Evolutionary conservation across 2,329 filamentous ascomycete species (phyloP).

Genomic region (Cercospora sp.): DNA sequence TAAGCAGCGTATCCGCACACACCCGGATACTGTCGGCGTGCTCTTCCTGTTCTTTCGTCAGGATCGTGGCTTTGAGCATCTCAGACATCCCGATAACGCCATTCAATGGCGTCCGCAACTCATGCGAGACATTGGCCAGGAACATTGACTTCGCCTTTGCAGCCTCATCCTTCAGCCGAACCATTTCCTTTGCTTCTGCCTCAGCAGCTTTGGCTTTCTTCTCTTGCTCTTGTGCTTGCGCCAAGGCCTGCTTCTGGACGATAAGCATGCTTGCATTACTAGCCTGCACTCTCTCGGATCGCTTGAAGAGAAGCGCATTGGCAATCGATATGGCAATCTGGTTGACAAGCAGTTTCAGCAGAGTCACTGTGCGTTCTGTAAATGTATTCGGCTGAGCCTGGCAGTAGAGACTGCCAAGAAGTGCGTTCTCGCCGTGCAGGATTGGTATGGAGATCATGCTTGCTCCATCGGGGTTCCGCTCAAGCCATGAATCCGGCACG

Average conservation of each 20-base stretch:
- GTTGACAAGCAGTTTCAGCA: slow-evolving; percentile 68
- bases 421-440: slow-evolving; percentile 66
- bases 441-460: slow-evolving; percentile 81
- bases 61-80: slow-evolving; percentile 57
- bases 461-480: slow-evolving; percentile 67
- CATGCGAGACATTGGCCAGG: slow-evolving; percentile 55
- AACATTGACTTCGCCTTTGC: slow-evolving; percentile 83
- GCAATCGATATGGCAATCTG: slow-evolving; percentile 69
- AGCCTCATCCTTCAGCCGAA: slow-evolving; percentile 79
- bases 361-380: slow-evolving; percentile 63
- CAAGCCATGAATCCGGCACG: slow-evolving; percentile 67
- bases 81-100: slow-evolving; percentile 61
- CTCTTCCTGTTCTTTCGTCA: slow-evolving; percentile 60
- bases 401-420: slow-evolving; percentile 74
- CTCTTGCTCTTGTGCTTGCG: slow-evolving; percentile 71
- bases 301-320: slow-evolving; percentile 64
- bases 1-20: slow-evolving; percentile 59
- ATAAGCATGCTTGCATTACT: slow-evolving; percentile 77
- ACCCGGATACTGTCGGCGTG: slow-evolving; percentile 65
- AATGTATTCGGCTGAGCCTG: slow-evolving; percentile 74
- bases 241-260: slow-evolving; percentile 71
- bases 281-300: slow-evolving; percentile 73
- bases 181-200: slow-evolving; percentile 73
- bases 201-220: slow-evolving; percentile 75
- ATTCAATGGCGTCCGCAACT: slow-evolving; percentile 60